Evolutionary conservation across 2,329 filamentous ascomycete species (phyloP).

Genomic region (Cordyceps militaris): DNA sequence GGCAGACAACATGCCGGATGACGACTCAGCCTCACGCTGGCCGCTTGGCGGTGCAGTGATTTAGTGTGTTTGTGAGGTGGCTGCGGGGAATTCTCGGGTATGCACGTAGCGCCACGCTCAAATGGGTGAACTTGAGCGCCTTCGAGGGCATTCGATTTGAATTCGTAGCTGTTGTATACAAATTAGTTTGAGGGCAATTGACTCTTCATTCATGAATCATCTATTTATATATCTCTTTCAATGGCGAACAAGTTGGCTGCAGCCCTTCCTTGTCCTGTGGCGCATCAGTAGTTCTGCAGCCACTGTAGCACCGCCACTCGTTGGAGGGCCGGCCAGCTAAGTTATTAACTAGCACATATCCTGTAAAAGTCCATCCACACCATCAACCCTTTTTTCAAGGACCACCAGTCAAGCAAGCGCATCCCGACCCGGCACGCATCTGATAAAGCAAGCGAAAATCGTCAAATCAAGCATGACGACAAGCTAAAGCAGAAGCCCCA

Average conservation of each 20-base stretch:
- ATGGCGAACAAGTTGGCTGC: not conserved
- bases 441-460: too few relatives aligned
- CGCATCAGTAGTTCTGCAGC: not conserved
- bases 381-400: not conserved
- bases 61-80: slow-evolving; percentile 6
- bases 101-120: too few relatives aligned
- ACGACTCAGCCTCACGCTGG: slow-evolving; percentile 10
- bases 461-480: not conserved
- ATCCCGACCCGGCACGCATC: not conserved
- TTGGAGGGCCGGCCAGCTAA: not conserved
- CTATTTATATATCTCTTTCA: not conserved
- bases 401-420: not conserved
- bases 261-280: not conserved
- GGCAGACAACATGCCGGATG: slow-evolving; percentile 4
- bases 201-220: too few relatives aligned
- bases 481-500: not conserved
- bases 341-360: too few relatives aligned
- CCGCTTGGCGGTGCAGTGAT: not conserved
- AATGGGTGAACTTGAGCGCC: not conserved
- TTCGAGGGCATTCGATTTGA: not conserved
- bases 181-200: too few relatives aligned
- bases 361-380: not conserved
- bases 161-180: not conserved
- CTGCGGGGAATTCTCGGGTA: slow-evolving; percentile 12
- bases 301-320: not conserved